Evolutionary conservation across 2,329 filamentous ascomycete species (phyloP).

Genomic region (Aspergillus fischeri): DNA sequence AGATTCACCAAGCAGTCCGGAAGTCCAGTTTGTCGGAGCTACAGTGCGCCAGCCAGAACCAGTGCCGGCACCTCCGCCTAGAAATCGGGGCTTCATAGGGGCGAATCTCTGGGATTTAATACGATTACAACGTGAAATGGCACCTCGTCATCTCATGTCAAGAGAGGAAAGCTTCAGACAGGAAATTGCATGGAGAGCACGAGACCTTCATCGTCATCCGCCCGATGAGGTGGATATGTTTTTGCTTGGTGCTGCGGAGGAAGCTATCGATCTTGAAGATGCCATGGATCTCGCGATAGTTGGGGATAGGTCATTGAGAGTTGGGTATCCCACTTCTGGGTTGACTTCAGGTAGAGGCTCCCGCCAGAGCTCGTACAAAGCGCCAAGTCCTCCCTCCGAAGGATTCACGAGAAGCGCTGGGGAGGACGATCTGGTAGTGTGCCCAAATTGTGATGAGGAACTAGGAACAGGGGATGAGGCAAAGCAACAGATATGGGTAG

Average conservation of each 20-base stretch:
- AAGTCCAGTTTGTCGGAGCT: constrained; percentile 48
- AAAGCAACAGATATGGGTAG: constrained; percentile 87
- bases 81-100: constrained; percentile 1
- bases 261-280: constrained; percentile 22
- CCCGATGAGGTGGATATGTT: constrained; percentile 16
- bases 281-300: constrained; percentile 15
- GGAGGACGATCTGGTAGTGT: constrained; percentile 71
- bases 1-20: constrained; percentile 38
- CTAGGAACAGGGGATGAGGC: constrained; percentile 66
- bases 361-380: constrained; percentile 47
- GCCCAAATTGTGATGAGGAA: constrained; percentile 82
- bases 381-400: constrained; percentile 60
- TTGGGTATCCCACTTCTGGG: constrained; percentile 41
- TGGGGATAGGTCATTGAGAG: constrained; percentile 18
- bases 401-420: constrained; percentile 77
- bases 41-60: constrained; percentile 18
- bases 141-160: background rate
- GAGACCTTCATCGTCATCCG: constrained; percentile 7
- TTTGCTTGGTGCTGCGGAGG: constrained; percentile 21
- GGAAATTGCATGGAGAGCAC: constrained; percentile 18
- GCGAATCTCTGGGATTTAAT: constrained; percentile 9
- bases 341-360: constrained; percentile 35
- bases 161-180: constrained; percentile 15
- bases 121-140: constrained; percentile 3
- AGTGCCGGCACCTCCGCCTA: constrained; percentile 4